These are phyloP conservation scores for Nematocida major DNA, from an alignment of 371 early-diverging fungal species.

Conservation along the genomic window DNA sequence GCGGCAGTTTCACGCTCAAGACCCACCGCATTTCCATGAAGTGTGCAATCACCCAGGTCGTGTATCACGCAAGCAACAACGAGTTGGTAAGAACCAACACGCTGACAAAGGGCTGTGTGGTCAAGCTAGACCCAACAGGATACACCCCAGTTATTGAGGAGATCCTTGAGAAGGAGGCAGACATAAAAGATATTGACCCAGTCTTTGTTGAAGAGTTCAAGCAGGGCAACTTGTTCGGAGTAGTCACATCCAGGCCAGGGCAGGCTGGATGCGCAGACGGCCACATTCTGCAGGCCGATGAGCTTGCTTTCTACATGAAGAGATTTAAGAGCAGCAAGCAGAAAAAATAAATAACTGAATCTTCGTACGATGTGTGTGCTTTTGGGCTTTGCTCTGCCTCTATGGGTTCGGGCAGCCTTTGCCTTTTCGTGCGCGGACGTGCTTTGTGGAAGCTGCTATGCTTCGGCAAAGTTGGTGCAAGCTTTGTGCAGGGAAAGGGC, in stretches of 20 bases:
- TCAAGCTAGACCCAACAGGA: constrained; percentile 94
- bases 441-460: too few species aligned
- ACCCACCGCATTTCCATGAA: constrained; percentile 73
- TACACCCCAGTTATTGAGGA: constrained; percentile 95
- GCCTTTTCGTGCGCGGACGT: too few species aligned
- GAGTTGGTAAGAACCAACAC: constrained; percentile 99
- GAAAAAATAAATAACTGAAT: constrained; percentile 44
- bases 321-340: constrained; percentile 74
- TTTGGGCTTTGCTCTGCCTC: too few species aligned
- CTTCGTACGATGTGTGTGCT: neutral
- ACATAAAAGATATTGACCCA: constrained; percentile 81
- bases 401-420: too few species aligned
- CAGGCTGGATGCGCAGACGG: constrained; percentile 96
- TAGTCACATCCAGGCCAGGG: constrained; percentile 88
- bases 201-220: constrained; percentile 82
- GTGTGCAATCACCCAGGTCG: constrained; percentile 74
- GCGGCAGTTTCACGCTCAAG: constrained; percentile 92
- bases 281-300: constrained; percentile 95
- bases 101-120: constrained; percentile 90
- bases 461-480: too few species aligned
- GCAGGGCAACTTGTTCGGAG: constrained; percentile 83
- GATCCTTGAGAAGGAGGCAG: constrained; percentile 79
- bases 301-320: constrained; percentile 83
- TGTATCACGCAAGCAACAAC: constrained; percentile 99
- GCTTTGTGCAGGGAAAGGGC: too few species aligned